Evolutionary conservation across 768 basidiomycete genomes (phyloP).

Genomic region (Termitomyces eurrhizus): DNA sequence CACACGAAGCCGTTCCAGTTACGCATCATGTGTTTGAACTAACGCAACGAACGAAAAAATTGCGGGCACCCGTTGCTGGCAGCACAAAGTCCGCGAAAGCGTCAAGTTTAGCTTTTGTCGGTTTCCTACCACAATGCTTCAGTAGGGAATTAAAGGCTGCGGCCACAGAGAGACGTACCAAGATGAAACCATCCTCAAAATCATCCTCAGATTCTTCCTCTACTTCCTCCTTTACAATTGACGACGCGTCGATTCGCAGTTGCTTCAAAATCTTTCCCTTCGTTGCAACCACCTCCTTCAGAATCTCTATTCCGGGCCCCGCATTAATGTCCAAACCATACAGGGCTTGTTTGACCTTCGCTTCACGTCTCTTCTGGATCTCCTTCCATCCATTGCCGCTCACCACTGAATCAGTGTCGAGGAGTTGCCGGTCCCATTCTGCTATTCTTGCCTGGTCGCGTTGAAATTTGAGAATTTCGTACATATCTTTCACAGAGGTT

Average conservation of each 20-base stretch:
- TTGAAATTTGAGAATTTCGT: conserved; percentile 18
- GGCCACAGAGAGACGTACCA: neutral
- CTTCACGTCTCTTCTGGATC: conserved; percentile 29
- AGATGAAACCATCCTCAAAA: no score
- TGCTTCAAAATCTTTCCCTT: neutral
- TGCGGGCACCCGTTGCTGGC: neutral
- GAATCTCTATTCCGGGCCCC: conserved; percentile 42
- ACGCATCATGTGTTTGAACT: neutral
- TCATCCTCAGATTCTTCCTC: no score
- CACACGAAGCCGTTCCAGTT: neutral
- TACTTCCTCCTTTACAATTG: neutral
- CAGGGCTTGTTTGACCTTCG: conserved; percentile 45
- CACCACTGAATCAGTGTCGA: no score
- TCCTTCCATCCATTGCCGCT: conserved; percentile 23
- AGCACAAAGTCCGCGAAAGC: neutral
- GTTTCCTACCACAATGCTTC: neutral
- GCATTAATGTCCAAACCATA: conserved; percentile 40
- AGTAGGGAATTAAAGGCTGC: neutral
- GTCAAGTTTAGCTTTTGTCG: neutral
- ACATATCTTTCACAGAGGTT: conserved; percentile 17
- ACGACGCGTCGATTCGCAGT: neutral
- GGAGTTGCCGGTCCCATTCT: conserved; percentile 30
- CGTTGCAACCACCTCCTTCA: conserved; percentile 33
- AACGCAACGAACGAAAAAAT: neutral
- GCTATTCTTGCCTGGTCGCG: conserved; percentile 32